A percentile compares a stretch with the other conserved stretches of the same genome.
These are phyloP conservation scores for Trichoderma gamsii DNA, from an alignment of 495 filamentous ascomycete genomes.

Conservation along the genomic window DNA sequence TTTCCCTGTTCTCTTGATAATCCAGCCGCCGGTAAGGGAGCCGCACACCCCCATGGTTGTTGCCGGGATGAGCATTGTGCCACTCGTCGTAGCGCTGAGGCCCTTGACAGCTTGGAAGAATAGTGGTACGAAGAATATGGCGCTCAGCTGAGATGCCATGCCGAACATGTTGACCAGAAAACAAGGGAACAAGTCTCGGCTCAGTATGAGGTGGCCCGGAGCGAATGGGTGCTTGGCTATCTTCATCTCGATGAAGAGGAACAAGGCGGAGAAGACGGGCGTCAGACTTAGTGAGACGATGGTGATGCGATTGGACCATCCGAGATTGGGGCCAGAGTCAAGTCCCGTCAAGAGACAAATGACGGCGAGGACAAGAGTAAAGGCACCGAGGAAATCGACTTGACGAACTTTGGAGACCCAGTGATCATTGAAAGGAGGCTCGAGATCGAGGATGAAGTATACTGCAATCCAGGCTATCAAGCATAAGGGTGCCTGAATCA, in stretches of 20 bases:
- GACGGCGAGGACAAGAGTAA: conserved; percentile 63
- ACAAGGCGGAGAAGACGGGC: conserved; percentile 56
- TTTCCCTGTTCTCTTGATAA: conserved; percentile 71
- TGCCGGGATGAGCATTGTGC: conserved; percentile 60
- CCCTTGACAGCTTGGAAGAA: conserved; percentile 73
- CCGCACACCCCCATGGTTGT: conserved; percentile 60
- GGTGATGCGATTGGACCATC: conserved; percentile 57
- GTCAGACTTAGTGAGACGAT: conserved; percentile 53
- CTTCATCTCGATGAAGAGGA: conserved; percentile 64
- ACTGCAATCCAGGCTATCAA: conserved; percentile 61
- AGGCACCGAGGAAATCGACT: conserved; percentile 75
- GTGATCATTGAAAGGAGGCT: conserved; percentile 43
- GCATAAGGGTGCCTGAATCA: conserved; percentile 65
- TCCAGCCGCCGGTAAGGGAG: conserved; percentile 59
- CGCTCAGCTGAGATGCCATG: conserved; percentile 58
- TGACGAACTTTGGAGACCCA: conserved; percentile 51
- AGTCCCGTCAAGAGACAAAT: conserved; percentile 67
- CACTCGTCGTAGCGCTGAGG: conserved; percentile 58
- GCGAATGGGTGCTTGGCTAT: conserved; percentile 75
- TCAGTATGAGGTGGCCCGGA: conserved; percentile 69
- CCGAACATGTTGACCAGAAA: conserved; percentile 75
- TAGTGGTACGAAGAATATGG: conserved; percentile 70
- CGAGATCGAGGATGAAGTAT: conserved; percentile 55
- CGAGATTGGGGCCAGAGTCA: conserved; percentile 70
- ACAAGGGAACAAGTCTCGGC: conserved; percentile 58